Conservation (phyloP, 805 yeast species). For the Cyberlindnera americana region DNA sequence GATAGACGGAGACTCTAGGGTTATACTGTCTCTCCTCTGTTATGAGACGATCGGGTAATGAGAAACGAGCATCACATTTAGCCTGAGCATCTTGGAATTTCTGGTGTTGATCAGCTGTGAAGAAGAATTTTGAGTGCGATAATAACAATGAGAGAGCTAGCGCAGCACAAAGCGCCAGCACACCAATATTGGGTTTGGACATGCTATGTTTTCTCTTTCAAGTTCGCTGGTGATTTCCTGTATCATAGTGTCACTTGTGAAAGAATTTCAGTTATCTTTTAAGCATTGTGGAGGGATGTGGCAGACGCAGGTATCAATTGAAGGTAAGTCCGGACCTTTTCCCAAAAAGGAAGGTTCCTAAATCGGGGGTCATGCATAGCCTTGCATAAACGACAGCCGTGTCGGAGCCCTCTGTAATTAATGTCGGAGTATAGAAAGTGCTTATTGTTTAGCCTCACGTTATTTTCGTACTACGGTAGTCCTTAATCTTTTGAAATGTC, state of each 20-base stretch:
- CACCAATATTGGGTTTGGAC: neutral
- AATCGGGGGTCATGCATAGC: too few species aligned
- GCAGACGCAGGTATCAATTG: neutral
- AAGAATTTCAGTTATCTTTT: neutral
- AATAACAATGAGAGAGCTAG: constrained; percentile 1
- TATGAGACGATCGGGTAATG: constrained; percentile 3
- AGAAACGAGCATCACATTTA: constrained; percentile 4
- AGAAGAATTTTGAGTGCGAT: neutral
- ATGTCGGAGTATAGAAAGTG: too few species aligned
- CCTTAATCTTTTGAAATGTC: too few species aligned
- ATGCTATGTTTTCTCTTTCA: neutral
- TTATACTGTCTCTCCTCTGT: constrained; percentile 5
- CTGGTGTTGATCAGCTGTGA: neutral
- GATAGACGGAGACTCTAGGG: constrained; percentile 4
- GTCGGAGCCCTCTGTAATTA: neutral
- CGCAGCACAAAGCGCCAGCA: neutral
- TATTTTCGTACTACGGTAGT: too few species aligned
- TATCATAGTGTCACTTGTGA: too few species aligned
- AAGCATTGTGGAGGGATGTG: neutral
- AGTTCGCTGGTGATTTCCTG: too few species aligned
- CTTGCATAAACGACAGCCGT: neutral
- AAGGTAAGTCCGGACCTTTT: too few species aligned
- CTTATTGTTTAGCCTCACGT: too few species aligned
- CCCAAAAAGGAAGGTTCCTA: neutral
- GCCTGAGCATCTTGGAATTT: constrained; percentile 2